Conservation (phyloP, 257 asterid genomes). For the Capsicum pubescens region DNA sequence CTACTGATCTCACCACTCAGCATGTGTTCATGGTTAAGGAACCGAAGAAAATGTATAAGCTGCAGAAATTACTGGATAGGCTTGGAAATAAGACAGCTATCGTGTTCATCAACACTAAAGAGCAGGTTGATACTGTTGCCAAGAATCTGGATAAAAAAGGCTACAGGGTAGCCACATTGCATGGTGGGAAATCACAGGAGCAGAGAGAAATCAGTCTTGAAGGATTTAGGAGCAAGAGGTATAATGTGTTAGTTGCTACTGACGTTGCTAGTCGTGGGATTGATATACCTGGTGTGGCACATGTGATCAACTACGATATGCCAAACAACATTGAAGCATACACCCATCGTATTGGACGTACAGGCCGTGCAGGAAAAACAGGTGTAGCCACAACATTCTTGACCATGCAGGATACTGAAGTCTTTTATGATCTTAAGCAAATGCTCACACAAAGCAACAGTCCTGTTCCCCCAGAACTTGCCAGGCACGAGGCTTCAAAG, state of each 20-base stretch:
- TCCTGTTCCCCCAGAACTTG: conserved; percentile 9
- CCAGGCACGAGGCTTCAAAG: conserved; percentile 14
- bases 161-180: conserved; percentile 59
- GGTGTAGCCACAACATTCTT: conserved; percentile 67
- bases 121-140: conserved; percentile 54
- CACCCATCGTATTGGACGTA: conserved; percentile 27
- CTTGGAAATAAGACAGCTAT: conserved; percentile 65
- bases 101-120: conserved; percentile 57
- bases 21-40: conserved; percentile 58
- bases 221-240: conserved; percentile 63
- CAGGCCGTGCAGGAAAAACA: conserved; percentile 43
- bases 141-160: conserved; percentile 49
- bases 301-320: conserved; percentile 62
- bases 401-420: conserved; percentile 61
- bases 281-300: conserved; percentile 67
- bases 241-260: conserved; percentile 61
- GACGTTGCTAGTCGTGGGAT: conserved; percentile 74
- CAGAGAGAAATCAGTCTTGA: conserved; percentile 62
- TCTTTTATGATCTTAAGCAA: conserved; percentile 39
- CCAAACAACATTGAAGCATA: conserved; percentile 35
- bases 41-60: conserved; percentile 53
- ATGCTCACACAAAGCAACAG: conserved; percentile 57
- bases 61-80: conserved; percentile 53
- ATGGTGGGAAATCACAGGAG: conserved; percentile 72
- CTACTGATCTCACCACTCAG: conserved; percentile 54